Conservation (phyloP, 495 filamentous ascomycete species). For the Lineolata rhizophorae region DNA sequence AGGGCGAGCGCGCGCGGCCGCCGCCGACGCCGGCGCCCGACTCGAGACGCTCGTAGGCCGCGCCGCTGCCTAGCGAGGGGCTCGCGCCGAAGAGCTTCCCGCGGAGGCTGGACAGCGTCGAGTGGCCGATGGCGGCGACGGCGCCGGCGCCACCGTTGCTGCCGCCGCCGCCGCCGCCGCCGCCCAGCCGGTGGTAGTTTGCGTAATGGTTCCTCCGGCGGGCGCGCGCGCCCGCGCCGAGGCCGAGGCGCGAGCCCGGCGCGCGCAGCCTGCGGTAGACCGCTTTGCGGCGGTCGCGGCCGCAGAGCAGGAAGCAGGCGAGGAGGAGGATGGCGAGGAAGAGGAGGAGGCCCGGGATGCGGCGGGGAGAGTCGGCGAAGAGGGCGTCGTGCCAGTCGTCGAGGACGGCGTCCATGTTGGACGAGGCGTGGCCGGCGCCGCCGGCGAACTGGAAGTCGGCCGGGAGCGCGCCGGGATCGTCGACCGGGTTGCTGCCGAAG, state of each 20-base stretch:
- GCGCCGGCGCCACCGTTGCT: too few relatives aligned
- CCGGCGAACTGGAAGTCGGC: slow-evolving; percentile 72
- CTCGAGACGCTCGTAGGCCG: slow-evolving; percentile 29
- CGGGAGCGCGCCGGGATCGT: slow-evolving; percentile 25
- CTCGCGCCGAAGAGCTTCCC: not conserved
- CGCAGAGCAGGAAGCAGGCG: slow-evolving; percentile 40
- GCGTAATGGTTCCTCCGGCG: too few relatives aligned
- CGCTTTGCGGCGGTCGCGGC: slow-evolving; percentile 53
- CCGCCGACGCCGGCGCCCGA: slow-evolving; percentile 31
- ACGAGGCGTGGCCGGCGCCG: slow-evolving; percentile 7
- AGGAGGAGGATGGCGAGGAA: slow-evolving; percentile 53
- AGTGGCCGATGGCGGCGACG: too few relatives aligned
- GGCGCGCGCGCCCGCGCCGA: too few relatives aligned
- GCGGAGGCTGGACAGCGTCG: too few relatives aligned
- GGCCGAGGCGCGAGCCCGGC: too few relatives aligned
- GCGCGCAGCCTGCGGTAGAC: too few relatives aligned
- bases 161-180: too few relatives aligned
- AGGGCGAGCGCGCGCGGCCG: too few relatives aligned
- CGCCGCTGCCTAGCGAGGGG: not conserved
- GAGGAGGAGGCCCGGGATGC: slow-evolving; percentile 51
- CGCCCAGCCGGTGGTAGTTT: too few relatives aligned
- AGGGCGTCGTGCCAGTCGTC: slow-evolving; percentile 57
- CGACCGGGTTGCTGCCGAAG: slow-evolving; percentile 61
- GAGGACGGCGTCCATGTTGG: slow-evolving; percentile 9
- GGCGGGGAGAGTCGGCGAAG: slow-evolving; percentile 35